phyloP scores from a whole-genome alignment of 2,329 filamentous ascomycete species.

The Fusarium globosum region DNA sequence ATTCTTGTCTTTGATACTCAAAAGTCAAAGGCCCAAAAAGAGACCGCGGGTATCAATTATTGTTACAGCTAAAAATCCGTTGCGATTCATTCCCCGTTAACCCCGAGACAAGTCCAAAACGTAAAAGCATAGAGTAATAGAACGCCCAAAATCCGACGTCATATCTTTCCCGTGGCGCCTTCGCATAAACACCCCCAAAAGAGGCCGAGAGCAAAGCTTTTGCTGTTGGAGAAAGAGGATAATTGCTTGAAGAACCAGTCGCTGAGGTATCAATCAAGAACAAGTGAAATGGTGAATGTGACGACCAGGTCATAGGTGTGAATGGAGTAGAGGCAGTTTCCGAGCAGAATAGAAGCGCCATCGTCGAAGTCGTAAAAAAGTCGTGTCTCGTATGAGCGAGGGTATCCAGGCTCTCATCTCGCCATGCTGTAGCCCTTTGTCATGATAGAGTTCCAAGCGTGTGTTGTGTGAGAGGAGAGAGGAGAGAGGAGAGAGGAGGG shows the following conservation, averaged over 20 bases:
- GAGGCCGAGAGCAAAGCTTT: background rate
- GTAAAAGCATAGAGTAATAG: constrained; percentile 11
- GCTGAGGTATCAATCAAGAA: constrained; percentile 31
- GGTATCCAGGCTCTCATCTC: constrained; percentile 15
- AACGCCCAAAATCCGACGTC: constrained; percentile 20
- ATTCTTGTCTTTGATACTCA: constrained; percentile 20
- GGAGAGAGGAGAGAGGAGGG: background rate
- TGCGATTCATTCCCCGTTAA: constrained; percentile 11
- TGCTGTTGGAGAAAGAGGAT: background rate
- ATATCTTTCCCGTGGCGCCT: constrained; percentile 24
- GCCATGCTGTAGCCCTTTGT: background rate
- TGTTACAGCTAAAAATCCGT: constrained; percentile 27
- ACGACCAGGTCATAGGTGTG: constrained; percentile 9
- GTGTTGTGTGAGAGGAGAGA: background rate
- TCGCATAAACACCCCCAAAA: constrained; percentile 3
- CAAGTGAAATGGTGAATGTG: constrained; percentile 12
- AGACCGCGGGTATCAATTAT: constrained; percentile 36
- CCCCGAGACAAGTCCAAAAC: constrained; percentile 21
- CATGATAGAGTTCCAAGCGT: background rate
- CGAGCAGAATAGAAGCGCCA: constrained; percentile 1
- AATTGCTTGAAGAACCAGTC: constrained; percentile 2
- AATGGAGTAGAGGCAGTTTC: background rate
- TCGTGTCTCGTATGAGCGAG: constrained; percentile 17
- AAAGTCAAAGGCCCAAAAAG: constrained; percentile 5
- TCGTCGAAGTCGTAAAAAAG: constrained; percentile 27